These are phyloP conservation scores for Metroxylon sagu DNA, from an alignment of 176 grass and related monocot genomes.

Conservation along the genomic window DNA sequence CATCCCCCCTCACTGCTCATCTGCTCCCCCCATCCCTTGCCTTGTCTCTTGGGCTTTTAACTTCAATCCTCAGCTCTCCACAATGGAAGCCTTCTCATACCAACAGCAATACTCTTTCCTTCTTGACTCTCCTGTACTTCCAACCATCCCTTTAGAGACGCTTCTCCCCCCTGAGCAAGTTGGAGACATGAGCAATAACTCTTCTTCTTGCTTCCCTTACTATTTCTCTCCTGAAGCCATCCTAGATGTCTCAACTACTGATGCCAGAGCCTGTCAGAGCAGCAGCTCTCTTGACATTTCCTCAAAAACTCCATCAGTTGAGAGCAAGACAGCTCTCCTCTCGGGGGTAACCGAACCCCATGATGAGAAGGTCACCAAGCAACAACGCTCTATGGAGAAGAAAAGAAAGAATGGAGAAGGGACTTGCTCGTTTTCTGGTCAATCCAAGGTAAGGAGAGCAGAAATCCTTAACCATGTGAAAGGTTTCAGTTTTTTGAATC, in stretches of 20 bases:
- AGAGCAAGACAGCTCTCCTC: not conserved
- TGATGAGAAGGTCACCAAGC: not conserved
- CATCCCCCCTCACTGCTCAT: too few relatives aligned
- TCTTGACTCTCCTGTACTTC: not conserved
- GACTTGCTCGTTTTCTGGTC: conserved; percentile 1
- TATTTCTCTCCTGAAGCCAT: conserved; percentile 15
- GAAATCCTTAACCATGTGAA: too few relatives aligned
- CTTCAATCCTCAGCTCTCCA: too few relatives aligned
- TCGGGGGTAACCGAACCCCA: not conserved
- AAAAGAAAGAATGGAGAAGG: conserved; percentile 12
- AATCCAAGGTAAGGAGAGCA: conserved; percentile 8
- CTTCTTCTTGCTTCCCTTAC: conserved; percentile 3
- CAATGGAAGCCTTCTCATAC: too few relatives aligned
- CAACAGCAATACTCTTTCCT: too few relatives aligned
- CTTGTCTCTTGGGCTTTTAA: too few relatives aligned
- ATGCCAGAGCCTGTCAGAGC: not conserved
- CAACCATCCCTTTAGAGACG: conserved; percentile 5
- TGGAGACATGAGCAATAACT: not conserved
- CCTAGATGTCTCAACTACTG: not conserved
- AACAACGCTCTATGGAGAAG: conserved; percentile 1
- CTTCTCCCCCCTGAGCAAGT: conserved; percentile 2
- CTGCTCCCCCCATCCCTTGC: too few relatives aligned
- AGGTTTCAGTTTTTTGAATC: too few relatives aligned
- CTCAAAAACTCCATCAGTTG: conserved; percentile 3
- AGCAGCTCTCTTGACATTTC: conserved; percentile 11